Percentiles rank a stretch among this genome's conserved stretches.
phyloP scores from a whole-genome alignment of 208 protist species.

The Leishmania mexicana region DNA sequence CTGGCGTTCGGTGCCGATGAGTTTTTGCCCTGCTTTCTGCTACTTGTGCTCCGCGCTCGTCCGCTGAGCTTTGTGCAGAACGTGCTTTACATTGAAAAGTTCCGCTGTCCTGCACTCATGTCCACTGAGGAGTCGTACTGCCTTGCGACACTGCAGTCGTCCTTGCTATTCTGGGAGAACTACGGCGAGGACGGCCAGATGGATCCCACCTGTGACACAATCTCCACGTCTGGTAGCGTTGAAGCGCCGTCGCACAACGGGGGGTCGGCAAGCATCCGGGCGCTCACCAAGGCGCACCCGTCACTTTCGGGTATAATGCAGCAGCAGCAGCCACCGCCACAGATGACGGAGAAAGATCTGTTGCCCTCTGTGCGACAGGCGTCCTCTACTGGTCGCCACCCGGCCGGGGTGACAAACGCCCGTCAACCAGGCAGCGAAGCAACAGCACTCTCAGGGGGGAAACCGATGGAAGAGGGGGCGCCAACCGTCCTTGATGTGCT shows the following conservation, averaged over 20 bases:
- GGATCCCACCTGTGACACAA: neutral
- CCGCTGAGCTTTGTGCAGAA: conserved; percentile 77
- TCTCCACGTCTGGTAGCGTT: neutral
- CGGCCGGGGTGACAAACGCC: neutral
- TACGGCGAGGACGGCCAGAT: conserved; percentile 46
- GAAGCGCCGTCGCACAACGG: neutral
- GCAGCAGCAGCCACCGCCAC: conserved; percentile 4
- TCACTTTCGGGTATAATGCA: neutral
- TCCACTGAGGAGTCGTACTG: conserved; percentile 77
- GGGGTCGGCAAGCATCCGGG: neutral
- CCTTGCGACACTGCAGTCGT: conserved; percentile 65
- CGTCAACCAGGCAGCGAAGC: neutral
- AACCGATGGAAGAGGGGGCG: conserved; percentile 1
- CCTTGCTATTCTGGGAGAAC: conserved; percentile 62
- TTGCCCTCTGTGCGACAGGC: conserved; percentile 54
- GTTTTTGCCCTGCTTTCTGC: conserved; percentile 82
- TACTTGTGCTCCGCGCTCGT: conserved; percentile 70
- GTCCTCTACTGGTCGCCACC: conserved; percentile 19
- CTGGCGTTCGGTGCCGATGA: conserved; percentile 78
- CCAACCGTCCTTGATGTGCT: conserved; percentile 37
- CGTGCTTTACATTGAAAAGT: conserved; percentile 70
- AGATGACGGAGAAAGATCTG: conserved; percentile 42
- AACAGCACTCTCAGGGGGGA: neutral
- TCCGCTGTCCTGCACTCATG: conserved; percentile 40
- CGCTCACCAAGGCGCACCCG: neutral